A percentile compares a stretch with the other conserved stretches of the same genome.
Evolutionary conservation across 2,329 filamentous ascomycete genomes (phyloP).

Genomic region (Sporothrix brasiliensis): DNA sequence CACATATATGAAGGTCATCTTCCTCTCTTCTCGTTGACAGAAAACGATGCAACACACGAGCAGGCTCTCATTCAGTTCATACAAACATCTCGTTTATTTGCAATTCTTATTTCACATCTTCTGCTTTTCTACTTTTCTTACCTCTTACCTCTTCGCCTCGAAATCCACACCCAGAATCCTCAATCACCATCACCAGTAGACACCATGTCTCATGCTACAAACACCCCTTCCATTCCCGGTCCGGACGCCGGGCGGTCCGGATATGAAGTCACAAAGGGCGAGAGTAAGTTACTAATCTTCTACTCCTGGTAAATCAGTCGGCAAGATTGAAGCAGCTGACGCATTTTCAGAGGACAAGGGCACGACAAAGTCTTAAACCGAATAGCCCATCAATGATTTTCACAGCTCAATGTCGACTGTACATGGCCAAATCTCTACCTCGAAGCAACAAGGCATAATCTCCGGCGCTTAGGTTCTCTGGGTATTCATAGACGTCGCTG

Average conservation of each 20-base stretch:
- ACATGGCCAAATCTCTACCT: no score
- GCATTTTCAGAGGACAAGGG: constrained; percentile 27
- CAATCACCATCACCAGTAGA: background rate
- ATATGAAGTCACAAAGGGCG: constrained; percentile 33
- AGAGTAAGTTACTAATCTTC: constrained; percentile 24
- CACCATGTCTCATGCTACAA: background rate
- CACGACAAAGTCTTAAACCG: constrained; percentile 16
- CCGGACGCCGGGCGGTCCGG: constrained; percentile 30
- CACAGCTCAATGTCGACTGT: background rate
- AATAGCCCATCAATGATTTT: background rate
- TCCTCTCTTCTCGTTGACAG: background rate
- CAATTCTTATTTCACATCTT: background rate
- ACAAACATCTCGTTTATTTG: background rate
- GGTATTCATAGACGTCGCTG: constrained; percentile 8
- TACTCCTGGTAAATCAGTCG: background rate
- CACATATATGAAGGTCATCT: background rate
- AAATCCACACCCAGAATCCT: background rate
- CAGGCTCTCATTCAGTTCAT: constrained; percentile 18
- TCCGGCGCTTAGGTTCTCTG: background rate
- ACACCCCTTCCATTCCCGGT: background rate
- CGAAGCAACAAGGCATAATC: background rate
- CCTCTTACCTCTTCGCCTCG: background rate
- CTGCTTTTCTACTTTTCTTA: no score
- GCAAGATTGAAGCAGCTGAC: background rate
- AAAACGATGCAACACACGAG: background rate